These are phyloP conservation scores for Geoglossum glabrum DNA, from an alignment of 495 filamentous ascomycete genomes.

Conservation along the genomic window DNA sequence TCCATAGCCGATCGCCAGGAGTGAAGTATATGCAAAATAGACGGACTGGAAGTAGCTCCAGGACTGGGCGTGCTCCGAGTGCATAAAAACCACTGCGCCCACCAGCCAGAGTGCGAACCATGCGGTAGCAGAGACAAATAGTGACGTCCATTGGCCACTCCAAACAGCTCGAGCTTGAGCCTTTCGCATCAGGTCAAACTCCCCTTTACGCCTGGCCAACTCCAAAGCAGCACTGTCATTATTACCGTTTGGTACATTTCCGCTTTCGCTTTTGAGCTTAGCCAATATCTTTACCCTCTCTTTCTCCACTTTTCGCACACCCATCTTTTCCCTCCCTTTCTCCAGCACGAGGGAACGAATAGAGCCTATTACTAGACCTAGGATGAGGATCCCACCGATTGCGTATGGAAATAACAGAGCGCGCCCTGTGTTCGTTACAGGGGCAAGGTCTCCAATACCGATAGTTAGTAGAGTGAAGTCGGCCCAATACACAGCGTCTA, in stretches of 20 bases:
- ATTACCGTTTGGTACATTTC: background rate
- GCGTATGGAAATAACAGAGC: constrained; percentile 61
- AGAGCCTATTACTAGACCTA: constrained; percentile 71
- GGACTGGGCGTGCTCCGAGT: constrained; percentile 29
- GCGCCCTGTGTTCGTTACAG: constrained; percentile 39
- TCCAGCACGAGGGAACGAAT: constrained; percentile 66
- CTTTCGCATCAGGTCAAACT: constrained; percentile 68
- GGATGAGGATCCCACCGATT: constrained; percentile 56
- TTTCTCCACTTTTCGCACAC: constrained; percentile 49
- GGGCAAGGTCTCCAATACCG: constrained; percentile 52
- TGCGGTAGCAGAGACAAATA: constrained; percentile 38
- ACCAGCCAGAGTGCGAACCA: constrained; percentile 62
- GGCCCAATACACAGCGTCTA: constrained; percentile 68
- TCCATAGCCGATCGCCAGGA: constrained; percentile 77
- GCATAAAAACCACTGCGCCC: constrained; percentile 53
- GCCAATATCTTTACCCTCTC: constrained; percentile 37
- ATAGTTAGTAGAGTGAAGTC: constrained; percentile 73
- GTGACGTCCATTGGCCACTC: constrained; percentile 46
- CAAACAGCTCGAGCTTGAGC: constrained; percentile 44
- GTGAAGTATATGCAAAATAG: constrained; percentile 61
- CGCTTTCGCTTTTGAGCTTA: constrained; percentile 4
- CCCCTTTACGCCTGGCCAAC: constrained; percentile 40
- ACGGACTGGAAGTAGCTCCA: constrained; percentile 70
- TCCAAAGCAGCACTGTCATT: background rate
- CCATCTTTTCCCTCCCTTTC: constrained; percentile 47